Evolutionary conservation across 495 filamentous ascomycete genomes (phyloP), one percentile per base, ranked within the genome.

Genomic region (Aspergillus ellipticus): DNA sequence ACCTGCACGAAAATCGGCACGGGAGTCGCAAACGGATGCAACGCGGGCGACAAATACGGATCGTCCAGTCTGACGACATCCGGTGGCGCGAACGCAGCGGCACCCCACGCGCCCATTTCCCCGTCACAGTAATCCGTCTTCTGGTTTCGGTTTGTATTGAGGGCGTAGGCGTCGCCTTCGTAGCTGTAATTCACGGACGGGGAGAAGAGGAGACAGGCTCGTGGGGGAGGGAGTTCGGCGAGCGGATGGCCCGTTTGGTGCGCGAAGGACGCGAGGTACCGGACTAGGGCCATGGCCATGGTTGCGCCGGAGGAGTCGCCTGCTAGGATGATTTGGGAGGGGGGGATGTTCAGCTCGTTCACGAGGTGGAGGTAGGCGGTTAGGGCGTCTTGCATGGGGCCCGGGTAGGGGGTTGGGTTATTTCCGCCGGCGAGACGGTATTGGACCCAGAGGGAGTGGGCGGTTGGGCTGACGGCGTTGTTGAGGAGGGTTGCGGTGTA

Each of bases 221-320:
- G 49, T 5, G 66, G 66, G 3, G 39, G 51, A 42, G 57, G 46
- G 10, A 55, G 57, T 1, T 41, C 47, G 16, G 47, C 29, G n/a
- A 55, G 43, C 6, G 41, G 45, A 17, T 31, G 41, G 11, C 54
- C 52, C 0, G 45, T 6, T 26, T 48, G 6, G 11, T 13, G 11
- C 10, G 13, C 11, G 35, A 37, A 37, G 9, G 33, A 37, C 4
- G 33, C 33, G 33, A 31, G 21, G 31, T 77, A 74, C 20, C 76
- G 67, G 26, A 78, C 39, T 17, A 79, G 64, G 6, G 62, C 68
- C 2, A 78, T 33, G 15, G 61, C 73, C 13, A 77, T 51, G 45
- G 69, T 74, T 4, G 50, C 70, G 22, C 76, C 75, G 0, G 74
- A 68, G 16, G 72, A 75, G 60, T 79, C 76, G 19, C 75, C 75